Conservation (phyloP, 1,284 basidiomycete species). For the Ustilago loliicola region DNA sequence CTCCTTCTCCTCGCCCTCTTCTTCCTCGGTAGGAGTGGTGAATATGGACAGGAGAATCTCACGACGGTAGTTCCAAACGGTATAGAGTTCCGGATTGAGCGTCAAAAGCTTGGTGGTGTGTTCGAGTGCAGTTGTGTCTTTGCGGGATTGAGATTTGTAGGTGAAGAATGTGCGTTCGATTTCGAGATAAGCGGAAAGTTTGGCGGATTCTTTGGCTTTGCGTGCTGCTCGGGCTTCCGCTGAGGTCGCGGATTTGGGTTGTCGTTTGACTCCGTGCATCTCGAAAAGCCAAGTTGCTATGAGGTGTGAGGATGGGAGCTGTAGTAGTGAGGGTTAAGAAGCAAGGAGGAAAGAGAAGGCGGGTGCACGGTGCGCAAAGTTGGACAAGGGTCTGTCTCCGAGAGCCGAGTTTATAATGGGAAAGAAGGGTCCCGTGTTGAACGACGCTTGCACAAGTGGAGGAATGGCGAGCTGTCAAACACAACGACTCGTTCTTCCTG, state of each 20-base stretch:
- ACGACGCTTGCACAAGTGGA: slow-evolving; percentile 11
- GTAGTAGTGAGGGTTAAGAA: background rate
- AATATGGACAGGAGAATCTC: slow-evolving; percentile 57
- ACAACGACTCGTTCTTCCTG: slow-evolving; percentile 4
- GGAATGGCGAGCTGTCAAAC: slow-evolving; percentile 7
- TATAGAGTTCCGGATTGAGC: slow-evolving; percentile 68
- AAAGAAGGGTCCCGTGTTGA: slow-evolving; percentile 1
- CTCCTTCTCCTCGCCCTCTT: background rate
- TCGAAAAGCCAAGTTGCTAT: background rate
- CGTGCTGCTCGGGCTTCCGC: slow-evolving; percentile 48
- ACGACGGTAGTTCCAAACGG: slow-evolving; percentile 68
- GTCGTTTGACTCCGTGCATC: slow-evolving; percentile 56
- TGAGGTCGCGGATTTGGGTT: slow-evolving; percentile 28
- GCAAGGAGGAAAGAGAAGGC: background rate
- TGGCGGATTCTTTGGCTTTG: slow-evolving; percentile 60
- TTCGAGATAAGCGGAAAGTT: slow-evolving; percentile 50
- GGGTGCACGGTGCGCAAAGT: background rate
- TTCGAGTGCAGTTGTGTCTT: slow-evolving; percentile 45
- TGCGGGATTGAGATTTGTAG: slow-evolving; percentile 23
- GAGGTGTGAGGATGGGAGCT: no score
- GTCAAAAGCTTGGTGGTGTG: slow-evolving; percentile 60
- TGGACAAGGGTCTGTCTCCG: background rate
- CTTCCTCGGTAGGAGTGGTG: background rate
- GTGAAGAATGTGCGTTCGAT: slow-evolving; percentile 53
- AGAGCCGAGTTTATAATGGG: slow-evolving; percentile 8